Evolutionary conservation across 192 early-diverging fungal species (phyloP).

Genomic region (Backusella luteola): DNA sequence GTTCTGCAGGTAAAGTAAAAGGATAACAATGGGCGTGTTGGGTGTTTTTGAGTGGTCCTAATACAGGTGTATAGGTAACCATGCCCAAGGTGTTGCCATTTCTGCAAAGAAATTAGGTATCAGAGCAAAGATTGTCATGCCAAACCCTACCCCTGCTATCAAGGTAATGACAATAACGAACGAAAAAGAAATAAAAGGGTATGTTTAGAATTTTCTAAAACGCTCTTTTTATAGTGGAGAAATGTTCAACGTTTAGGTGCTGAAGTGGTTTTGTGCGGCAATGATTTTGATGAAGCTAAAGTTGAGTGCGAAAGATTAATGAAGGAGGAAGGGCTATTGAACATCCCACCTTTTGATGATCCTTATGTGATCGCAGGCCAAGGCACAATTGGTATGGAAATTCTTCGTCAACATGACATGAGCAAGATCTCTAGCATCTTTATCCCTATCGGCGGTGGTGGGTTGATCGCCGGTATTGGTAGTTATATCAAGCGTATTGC

Average conservation of each 20-base stretch:
- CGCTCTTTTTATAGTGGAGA: slow-evolving; percentile 55
- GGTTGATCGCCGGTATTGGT: slow-evolving; percentile 89
- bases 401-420: slow-evolving; percentile 62
- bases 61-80: slow-evolving; percentile 65
- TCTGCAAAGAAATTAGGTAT: slow-evolving; percentile 92
- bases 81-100: slow-evolving; percentile 96
- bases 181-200: background rate
- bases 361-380: slow-evolving; percentile 99
- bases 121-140: slow-evolving; percentile 98
- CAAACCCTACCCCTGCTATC: slow-evolving; percentile 54
- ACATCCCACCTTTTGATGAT: slow-evolving; percentile 98
- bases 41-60: slow-evolving; percentile 72
- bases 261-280: slow-evolving; percentile 83
- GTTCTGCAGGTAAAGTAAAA: slow-evolving; percentile 75
- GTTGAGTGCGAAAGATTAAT: slow-evolving; percentile 74
- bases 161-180: slow-evolving; percentile 20
- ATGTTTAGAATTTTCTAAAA: background rate
- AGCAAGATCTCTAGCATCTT: slow-evolving; percentile 87
- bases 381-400: slow-evolving; percentile 92
- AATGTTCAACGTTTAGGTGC: slow-evolving; percentile 92
- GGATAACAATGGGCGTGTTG: background rate
- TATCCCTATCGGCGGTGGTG: slow-evolving; percentile 91
- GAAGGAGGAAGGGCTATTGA: slow-evolving; percentile 68
- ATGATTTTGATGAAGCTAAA: slow-evolving; percentile 97
- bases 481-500: slow-evolving; percentile 91